These are phyloP conservation scores for Monosporascus sp. DNA, from an alignment of 2,329 filamentous ascomycete species.

Conservation along the genomic window DNA sequence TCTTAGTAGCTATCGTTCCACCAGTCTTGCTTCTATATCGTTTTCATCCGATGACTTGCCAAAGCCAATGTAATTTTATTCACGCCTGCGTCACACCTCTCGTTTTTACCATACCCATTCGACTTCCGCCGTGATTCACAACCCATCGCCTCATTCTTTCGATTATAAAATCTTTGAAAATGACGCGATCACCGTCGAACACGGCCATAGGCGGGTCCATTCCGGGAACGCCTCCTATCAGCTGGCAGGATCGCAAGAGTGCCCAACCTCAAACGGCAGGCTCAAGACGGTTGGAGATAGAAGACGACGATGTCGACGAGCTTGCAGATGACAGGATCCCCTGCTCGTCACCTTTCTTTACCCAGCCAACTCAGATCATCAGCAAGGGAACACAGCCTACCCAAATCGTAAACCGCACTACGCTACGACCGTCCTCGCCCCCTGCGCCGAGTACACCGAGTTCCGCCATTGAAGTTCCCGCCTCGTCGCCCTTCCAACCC, in stretches of 20 bases:
- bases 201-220: slow-evolving; percentile 1
- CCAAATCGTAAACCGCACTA: slow-evolving; percentile 43
- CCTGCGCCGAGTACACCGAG: slow-evolving; percentile 36
- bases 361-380: slow-evolving; percentile 36
- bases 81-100: too few species aligned
- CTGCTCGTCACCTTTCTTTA: slow-evolving; percentile 39
- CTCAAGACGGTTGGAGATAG: slow-evolving; percentile 21
- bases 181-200: background rate
- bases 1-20: too few species aligned
- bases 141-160: background rate
- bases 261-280: background rate
- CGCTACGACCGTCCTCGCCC: slow-evolving; percentile 26
- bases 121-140: too few species aligned
- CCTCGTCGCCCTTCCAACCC: slow-evolving; percentile 74
- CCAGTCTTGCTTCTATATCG: too few species aligned
- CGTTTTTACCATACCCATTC: too few species aligned
- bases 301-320: slow-evolving; percentile 39
- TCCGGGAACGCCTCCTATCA: slow-evolving; percentile 8
- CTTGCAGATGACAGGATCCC: slow-evolving; percentile 31
- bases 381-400: slow-evolving; percentile 50
- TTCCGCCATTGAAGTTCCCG: slow-evolving; percentile 67
- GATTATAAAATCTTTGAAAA: background rate
- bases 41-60: too few species aligned
- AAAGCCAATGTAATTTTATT: too few species aligned
- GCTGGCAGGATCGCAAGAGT: background rate